Percentiles rank a stretch among this genome's conserved stretches.
phyloP scores from a whole-genome alignment of 1,284 basidiomycete genomes.

The Ceratobasidium sp. region DNA sequence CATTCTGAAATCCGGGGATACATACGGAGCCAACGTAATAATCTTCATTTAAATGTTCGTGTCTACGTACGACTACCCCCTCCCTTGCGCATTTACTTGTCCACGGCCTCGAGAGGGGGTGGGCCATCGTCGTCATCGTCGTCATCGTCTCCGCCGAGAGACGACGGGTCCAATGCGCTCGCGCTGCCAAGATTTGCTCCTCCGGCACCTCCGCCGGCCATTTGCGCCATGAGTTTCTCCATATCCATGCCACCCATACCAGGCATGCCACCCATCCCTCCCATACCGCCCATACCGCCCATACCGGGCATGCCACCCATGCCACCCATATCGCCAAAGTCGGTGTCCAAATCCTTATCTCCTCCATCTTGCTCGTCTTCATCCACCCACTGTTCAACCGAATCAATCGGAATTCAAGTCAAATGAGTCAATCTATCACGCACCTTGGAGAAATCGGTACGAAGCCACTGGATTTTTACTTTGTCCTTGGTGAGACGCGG shows the following conservation, averaged over 20 bases:
- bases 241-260: slow-evolving; percentile 67
- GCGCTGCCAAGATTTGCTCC: slow-evolving; percentile 54
- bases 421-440: slow-evolving; percentile 20
- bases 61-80: neutral
- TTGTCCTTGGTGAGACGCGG: slow-evolving; percentile 90
- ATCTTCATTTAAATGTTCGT: slow-evolving; percentile 24
- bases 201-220: slow-evolving; percentile 62
- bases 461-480: slow-evolving; percentile 80
- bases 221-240: slow-evolving; percentile 74
- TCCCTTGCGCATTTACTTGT: slow-evolving; percentile 2
- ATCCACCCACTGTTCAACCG: slow-evolving; percentile 76
- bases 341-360: slow-evolving; percentile 54
- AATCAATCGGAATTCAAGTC: slow-evolving; percentile 45
- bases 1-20: too few species aligned
- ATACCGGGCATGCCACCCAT: slow-evolving; percentile 64
- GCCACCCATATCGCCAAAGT: slow-evolving; percentile 59
- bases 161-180: slow-evolving; percentile 52
- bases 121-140: slow-evolving; percentile 63
- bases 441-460: slow-evolving; percentile 88
- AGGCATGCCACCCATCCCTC: slow-evolving; percentile 62
- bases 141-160: slow-evolving; percentile 50
- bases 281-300: slow-evolving; percentile 61
- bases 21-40: slow-evolving; percentile 23
- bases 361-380: slow-evolving; percentile 93
- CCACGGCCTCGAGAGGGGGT: slow-evolving; percentile 73